Evolutionary conservation across 176 grass and related monocot species (phyloP).

Genomic region (Panicum miliaceum): DNA sequence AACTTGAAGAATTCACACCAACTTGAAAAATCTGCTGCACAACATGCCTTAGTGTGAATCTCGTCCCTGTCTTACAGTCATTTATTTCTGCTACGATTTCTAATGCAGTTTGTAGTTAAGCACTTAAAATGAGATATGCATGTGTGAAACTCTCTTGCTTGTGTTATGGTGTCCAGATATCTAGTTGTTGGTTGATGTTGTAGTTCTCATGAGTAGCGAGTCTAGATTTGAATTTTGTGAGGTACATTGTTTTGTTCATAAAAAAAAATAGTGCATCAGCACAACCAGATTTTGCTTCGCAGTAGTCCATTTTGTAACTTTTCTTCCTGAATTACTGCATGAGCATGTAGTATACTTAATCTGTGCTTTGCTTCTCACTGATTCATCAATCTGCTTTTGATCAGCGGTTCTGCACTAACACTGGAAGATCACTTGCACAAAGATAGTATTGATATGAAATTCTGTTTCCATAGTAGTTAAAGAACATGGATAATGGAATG

Average conservation of each 20-base stretch:
- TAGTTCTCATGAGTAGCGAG: background rate
- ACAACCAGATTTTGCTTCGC: background rate
- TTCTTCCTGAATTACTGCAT: background rate
- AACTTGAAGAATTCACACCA: background rate
- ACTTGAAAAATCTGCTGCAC: background rate
- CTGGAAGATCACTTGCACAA: background rate
- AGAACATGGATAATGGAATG: background rate
- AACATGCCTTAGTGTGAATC: background rate
- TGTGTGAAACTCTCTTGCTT: background rate
- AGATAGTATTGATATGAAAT: background rate
- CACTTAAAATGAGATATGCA: background rate
- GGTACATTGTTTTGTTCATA: background rate
- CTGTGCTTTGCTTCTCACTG: constrained; percentile 15
- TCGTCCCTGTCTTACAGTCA: background rate
- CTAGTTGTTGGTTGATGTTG: background rate
- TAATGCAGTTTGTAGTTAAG: background rate
- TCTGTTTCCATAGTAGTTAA: background rate
- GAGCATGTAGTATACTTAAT: background rate
- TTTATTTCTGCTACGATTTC: background rate
- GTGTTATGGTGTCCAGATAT: background rate
- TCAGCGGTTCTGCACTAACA: background rate
- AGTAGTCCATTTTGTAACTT: background rate
- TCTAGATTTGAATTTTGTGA: background rate
- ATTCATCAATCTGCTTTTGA: background rate
- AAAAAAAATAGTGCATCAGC: background rate